These are phyloP conservation scores for Serpula lacrymans DNA, from an alignment of 768 basidiomycete genomes.

Conservation along the genomic window DNA sequence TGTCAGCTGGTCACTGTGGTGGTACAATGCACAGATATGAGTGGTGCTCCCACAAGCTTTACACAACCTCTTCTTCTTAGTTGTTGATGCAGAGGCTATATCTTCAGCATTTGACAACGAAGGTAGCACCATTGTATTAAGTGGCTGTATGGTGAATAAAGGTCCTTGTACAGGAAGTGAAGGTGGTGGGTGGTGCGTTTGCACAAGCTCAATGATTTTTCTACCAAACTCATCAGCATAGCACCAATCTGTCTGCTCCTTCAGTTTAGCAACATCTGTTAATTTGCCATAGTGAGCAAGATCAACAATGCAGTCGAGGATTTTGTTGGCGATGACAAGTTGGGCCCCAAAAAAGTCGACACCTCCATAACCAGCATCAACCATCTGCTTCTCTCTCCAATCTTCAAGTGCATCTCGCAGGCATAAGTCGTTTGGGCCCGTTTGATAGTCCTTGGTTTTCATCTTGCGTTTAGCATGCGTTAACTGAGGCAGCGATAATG, in stretches of 20 bases:
- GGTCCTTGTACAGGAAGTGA: no score
- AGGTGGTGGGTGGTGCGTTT: no score
- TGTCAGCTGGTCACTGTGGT: no score
- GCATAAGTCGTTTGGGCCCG: no score
- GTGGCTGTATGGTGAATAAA: no score
- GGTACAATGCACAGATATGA: no score
- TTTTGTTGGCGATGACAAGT: slow-evolving; percentile 15
- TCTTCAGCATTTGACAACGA: no score
- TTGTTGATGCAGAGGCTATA: no score
- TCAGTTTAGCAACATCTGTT: neutral
- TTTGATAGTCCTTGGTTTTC: neutral
- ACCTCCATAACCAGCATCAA: neutral
- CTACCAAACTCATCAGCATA: slow-evolving; percentile 6
- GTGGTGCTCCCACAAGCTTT: no score
- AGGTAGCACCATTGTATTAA: no score
- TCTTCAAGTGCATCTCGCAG: neutral
- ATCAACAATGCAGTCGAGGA: slow-evolving; percentile 24
- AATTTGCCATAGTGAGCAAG: slow-evolving; percentile 21
- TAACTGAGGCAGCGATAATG: neutral
- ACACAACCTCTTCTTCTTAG: no score
- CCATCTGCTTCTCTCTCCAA: slow-evolving; percentile 2
- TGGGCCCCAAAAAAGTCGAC: slow-evolving; percentile 7
- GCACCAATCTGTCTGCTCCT: slow-evolving; percentile 20
- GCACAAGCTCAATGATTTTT: slow-evolving; percentile 1
- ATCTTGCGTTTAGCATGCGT: neutral